Conservation (phyloP, 179 eudicot genomes). For the Carnegiea gigantea region DNA sequence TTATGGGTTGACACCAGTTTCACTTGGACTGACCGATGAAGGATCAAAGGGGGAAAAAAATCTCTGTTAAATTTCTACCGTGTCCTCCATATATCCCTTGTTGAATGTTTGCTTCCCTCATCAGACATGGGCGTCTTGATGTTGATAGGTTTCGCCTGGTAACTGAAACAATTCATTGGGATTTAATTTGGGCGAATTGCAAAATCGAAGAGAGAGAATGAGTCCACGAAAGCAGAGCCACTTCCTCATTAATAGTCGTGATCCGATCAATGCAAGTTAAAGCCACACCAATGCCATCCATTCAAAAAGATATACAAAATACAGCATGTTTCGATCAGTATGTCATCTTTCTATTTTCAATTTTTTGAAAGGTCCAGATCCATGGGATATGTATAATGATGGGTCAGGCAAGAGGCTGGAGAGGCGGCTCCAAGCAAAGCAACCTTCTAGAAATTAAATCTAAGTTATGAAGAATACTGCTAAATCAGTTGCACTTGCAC, state of each 20-base stretch:
- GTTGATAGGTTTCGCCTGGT: neutral
- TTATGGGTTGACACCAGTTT: too few relatives aligned
- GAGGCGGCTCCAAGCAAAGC: neutral
- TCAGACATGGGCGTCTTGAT: neutral
- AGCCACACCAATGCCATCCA: neutral
- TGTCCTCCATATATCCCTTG: too few relatives aligned
- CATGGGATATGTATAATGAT: too few relatives aligned
- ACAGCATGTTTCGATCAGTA: neutral
- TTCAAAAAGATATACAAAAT: neutral
- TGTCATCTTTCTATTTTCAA: too few relatives aligned
- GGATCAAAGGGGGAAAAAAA: too few relatives aligned
- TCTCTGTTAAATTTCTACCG: too few relatives aligned
- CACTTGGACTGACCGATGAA: too few relatives aligned
- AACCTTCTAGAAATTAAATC: neutral
- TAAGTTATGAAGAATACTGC: neutral
- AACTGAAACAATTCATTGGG: neutral
- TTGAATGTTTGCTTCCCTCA: too few relatives aligned
- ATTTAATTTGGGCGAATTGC: neutral
- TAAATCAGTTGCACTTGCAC: neutral
- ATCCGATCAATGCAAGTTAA: conserved; percentile 11
- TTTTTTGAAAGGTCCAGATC: too few relatives aligned
- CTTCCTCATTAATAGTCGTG: neutral
- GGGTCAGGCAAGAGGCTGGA: too few relatives aligned
- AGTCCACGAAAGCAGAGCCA: neutral
- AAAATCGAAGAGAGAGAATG: conserved; percentile 7